Evolutionary conservation across 108 stramenopile species (phyloP).

Genomic region (Cyclostephanos invisitatus): DNA sequence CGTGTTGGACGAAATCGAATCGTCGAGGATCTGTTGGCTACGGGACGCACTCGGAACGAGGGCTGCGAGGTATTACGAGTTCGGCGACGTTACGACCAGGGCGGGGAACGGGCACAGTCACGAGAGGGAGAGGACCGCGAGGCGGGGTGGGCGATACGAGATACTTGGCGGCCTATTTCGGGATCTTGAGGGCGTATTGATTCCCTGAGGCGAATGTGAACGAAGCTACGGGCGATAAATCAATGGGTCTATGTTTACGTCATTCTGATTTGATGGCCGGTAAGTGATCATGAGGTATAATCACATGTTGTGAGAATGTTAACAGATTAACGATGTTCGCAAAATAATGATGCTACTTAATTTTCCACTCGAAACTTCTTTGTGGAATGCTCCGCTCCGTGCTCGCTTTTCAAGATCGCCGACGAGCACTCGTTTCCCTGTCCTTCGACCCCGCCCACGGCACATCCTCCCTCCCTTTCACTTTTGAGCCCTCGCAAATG

Average conservation of each 20-base stretch:
- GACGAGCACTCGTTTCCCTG: slow-evolving; percentile 17
- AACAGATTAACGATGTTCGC: too few relatives aligned
- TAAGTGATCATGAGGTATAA: too few relatives aligned
- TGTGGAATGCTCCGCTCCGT: slow-evolving; percentile 24
- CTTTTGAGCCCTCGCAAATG: slow-evolving; percentile 60
- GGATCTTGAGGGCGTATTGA: slow-evolving; percentile 26
- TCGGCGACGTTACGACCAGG: slow-evolving; percentile 34
- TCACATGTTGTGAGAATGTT: too few relatives aligned
- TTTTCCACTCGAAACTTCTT: slow-evolving; percentile 35
- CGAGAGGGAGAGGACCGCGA: slow-evolving; percentile 8
- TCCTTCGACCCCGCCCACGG: slow-evolving; percentile 10
- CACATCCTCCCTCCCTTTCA: slow-evolving; percentile 45
- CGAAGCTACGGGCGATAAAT: too few relatives aligned
- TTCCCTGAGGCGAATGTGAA: slow-evolving; percentile 4
- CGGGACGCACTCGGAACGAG: slow-evolving; percentile 19
- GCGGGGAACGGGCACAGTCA: slow-evolving; percentile 17
- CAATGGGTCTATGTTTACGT: too few relatives aligned
- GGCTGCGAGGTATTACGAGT: slow-evolving; percentile 26
- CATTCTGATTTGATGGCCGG: too few relatives aligned
- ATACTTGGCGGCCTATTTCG: slow-evolving; percentile 20
- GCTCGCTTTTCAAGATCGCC: neutral
- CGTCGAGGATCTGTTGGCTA: slow-evolving; percentile 26
- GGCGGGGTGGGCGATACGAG: slow-evolving; percentile 1
- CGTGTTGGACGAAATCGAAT: slow-evolving; percentile 31
- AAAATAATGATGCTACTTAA: neutral